Conservation (phyloP, 2,329 filamentous ascomycete genomes). For the Lithohypha guttulata region DNA sequence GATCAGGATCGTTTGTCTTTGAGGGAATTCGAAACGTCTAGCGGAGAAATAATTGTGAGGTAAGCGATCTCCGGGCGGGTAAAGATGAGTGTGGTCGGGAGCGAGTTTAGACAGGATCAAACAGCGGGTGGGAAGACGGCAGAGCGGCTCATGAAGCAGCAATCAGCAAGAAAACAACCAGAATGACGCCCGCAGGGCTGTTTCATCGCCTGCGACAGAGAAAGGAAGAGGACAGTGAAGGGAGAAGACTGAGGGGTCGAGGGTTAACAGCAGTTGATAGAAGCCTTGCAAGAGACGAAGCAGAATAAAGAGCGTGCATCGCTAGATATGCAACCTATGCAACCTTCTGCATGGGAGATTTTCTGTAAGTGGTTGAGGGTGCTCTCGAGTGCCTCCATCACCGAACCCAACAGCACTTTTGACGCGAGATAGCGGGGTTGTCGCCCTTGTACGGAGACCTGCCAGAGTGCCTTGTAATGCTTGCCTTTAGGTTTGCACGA, state of each 20-base stretch:
- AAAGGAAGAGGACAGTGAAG: constrained; percentile 9
- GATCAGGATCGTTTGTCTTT: neutral
- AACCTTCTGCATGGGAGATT: no score
- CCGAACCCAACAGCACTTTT: no score
- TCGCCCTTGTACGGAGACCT: no score
- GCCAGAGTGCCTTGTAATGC: no score
- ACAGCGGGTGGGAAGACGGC: constrained; percentile 11
- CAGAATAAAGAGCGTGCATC: constrained; percentile 6
- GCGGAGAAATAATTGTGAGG: constrained; percentile 1
- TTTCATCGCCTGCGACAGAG: constrained; percentile 10
- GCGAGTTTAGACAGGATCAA: constrained; percentile 11
- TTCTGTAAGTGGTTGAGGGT: constrained; percentile 1
- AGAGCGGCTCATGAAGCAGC: constrained; percentile 8
- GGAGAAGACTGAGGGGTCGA: constrained; percentile 9
- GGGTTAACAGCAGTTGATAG: neutral
- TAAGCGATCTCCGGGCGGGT: constrained; percentile 17
- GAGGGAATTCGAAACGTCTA: constrained; percentile 4
- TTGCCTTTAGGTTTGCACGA: no score
- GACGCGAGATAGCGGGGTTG: no score
- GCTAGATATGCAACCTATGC: no score
- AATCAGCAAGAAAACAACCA: neutral
- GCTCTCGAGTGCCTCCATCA: neutral
- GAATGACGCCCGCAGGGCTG: constrained; percentile 6
- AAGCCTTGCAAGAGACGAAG: constrained; percentile 7
- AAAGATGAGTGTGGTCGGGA: constrained; percentile 8